phyloP scores from a whole-genome alignment of 768 basidiomycete species.

The Rhodosporidiobolus odoratus region DNA sequence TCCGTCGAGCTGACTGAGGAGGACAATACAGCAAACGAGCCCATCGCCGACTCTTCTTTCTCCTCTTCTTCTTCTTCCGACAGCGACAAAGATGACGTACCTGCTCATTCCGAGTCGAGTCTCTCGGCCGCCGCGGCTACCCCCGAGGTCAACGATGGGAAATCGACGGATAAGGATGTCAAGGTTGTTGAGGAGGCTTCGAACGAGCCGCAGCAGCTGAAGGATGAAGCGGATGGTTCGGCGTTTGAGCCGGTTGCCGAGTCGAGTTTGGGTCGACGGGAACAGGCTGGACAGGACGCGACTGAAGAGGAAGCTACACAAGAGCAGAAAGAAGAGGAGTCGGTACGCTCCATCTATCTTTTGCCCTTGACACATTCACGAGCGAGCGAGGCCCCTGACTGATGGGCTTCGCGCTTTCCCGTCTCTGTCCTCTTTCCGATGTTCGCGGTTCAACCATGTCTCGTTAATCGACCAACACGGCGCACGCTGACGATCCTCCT shows the following conservation, averaged over 20 bases:
- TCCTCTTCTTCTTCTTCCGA: too few relatives aligned
- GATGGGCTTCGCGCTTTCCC: neutral
- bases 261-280: neutral
- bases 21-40: neutral
- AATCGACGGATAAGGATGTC: neutral
- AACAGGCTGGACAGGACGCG: conserved; percentile 50
- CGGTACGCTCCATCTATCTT: conserved; percentile 2
- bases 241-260: neutral
- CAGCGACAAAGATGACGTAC: conserved; percentile 7
- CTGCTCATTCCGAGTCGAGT: conserved; percentile 5
- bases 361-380: neutral
- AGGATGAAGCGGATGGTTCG: neutral
- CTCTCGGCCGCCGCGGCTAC: neutral
- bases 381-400: neutral
- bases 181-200: neutral
- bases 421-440: neutral
- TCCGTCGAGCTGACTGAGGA: neutral
- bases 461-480: too few relatives aligned
- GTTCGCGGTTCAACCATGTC: too few relatives aligned
- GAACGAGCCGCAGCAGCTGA: too few relatives aligned
- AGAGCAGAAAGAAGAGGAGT: conserved; percentile 5
- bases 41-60: neutral
- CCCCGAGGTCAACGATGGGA: conserved; percentile 1
- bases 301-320: conserved; percentile 50
- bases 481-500: too few relatives aligned